phyloP scores from a whole-genome alignment of 1,284 basidiomycete genomes.

The Bondarzewia mesenterica region DNA sequence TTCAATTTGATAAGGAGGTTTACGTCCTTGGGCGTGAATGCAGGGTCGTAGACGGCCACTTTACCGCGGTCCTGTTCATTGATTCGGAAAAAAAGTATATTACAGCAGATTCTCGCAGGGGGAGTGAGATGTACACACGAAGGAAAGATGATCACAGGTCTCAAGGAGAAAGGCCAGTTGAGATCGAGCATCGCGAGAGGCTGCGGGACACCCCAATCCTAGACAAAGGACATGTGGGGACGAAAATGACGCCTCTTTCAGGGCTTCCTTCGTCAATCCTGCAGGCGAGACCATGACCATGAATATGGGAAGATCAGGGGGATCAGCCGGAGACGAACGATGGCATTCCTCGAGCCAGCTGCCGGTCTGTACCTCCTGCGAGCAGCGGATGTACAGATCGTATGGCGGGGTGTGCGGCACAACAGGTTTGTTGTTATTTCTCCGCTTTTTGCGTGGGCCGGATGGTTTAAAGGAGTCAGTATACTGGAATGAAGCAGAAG shows the following conservation, averaged over 20 bases:
- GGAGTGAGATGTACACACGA: conserved; percentile 62
- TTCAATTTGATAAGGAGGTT: conserved; percentile 40
- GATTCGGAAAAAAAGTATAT: conserved; percentile 11
- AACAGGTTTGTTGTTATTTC: not conserved
- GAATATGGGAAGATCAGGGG: not conserved
- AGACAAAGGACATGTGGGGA: conserved; percentile 43
- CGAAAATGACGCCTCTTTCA: conserved; percentile 17
- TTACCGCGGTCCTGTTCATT: conserved; percentile 34
- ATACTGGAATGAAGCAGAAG: conserved; percentile 1
- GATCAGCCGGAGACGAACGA: not conserved
- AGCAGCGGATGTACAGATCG: conserved; percentile 1
- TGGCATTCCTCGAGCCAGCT: conserved; percentile 5
- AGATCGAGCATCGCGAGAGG: conserved; percentile 50
- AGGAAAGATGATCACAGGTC: conserved; percentile 38
- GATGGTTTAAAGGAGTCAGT: not conserved
- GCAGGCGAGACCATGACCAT: conserved; percentile 11
- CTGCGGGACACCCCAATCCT: conserved; percentile 59
- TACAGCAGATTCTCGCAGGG: conserved; percentile 16
- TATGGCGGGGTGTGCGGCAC: not conserved
- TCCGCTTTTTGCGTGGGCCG: not conserved
- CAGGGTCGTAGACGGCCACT: conserved; percentile 60
- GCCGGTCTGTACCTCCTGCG: not conserved
- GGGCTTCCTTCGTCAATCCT: conserved; percentile 28
- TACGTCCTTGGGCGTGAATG: conserved; percentile 54
- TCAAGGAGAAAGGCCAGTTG: conserved; percentile 60